Evolutionary conservation across 2,329 filamentous ascomycete genomes (phyloP), one percentile per base, ranked within the genome.

Genomic region (Nemania sp.): DNA sequence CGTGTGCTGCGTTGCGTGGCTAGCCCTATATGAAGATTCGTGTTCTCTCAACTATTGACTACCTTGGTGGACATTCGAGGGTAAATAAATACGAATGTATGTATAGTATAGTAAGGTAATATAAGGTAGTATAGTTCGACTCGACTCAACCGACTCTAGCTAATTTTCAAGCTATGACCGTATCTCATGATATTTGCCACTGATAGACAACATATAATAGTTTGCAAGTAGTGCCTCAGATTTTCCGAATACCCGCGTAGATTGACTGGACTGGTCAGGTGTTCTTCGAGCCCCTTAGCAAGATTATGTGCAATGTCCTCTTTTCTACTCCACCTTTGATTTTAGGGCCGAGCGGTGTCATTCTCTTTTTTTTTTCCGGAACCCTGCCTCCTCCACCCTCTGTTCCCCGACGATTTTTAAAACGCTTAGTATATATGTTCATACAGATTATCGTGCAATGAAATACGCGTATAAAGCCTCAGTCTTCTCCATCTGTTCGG

Each of bases 391-490:
- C 35, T 21, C 17, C 34, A 39, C 29, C 49, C 37, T 21, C 35
- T 21, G 21, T 21, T 21, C 10, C 42, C 57, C 34, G 5, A 13
- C n/a, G 3, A 46, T 46, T 35, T 40, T 20, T 39, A 35, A n/a
- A 43, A 17, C 42, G 32, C 11, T 17, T 17, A 42, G 43, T 18
- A 21, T 34, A 52, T 46, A 54, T 54, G 15, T 62, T 57, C 32
- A 60, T 59, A 65, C 57, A 62, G 18, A 51, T 60, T 61, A 57
- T 37, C 34, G 42, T 25, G 21, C 13, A 20, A 37, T 32, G 18
- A 32, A 52, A 45, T 40, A 43, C 11, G 37, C 37, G 12, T 15
- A 45, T 13, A 12, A 20, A 17, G 15, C 13, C 17, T 47, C 37
- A 2, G 15, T 21, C 18, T 35, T n/a, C 42, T 21, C 17, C 42